Base-by-base conservation (phyloP, 1,284 basidiomycete genomes). In the Trichosporon sp. region DNA sequence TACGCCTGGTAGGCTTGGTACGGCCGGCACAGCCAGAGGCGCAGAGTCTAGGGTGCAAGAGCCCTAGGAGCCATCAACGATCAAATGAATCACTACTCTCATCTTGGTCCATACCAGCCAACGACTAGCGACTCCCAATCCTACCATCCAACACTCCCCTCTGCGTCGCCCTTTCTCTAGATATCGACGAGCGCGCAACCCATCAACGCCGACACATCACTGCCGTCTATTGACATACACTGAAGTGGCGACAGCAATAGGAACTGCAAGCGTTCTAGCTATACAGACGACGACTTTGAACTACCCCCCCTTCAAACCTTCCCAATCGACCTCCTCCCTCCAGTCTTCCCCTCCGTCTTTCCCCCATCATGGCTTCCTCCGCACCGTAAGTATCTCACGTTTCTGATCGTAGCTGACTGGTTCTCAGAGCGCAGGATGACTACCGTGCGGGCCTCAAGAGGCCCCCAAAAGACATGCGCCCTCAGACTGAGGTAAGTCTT, bases 381-480 rank as follows among this genome's bases (percentile, higher is more conserved):
- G 75, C 78, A 65, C 70, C 68, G 73, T 73, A 56, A 70, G 74
- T 65, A 16, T 11, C 14, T 19, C 29, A 16, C 21, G 21, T 10
- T 19, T 16, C 4, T 23, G 52, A 44, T 4, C 13, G 31, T 33
- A 34, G 37, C 40, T 27, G 21, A 19, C 29, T 34, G 19, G 49
- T 10, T 54, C 16, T 10, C 64, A 72, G 66, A 56, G 34, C 58
- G 25, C 58, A 70, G 37, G 66, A 70, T 56, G 74, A 76, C 61
- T 76, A 71, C 61, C 73, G 77, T 60, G 69, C 70, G 16, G 79
- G 81, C 31, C 88, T 97, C 66, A 87, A 88, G 65, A 85, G 90
- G 63, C 94, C 93, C 78, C 87, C 88, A 83, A 95, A 92, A 86
- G 94, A 97, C 82, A 76, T 84, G 71, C 88, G 94, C 63, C 93